These are phyloP conservation scores for Sugiyamaella japonica DNA, from an alignment of 1,139 yeast species.

Conservation along the genomic window DNA sequence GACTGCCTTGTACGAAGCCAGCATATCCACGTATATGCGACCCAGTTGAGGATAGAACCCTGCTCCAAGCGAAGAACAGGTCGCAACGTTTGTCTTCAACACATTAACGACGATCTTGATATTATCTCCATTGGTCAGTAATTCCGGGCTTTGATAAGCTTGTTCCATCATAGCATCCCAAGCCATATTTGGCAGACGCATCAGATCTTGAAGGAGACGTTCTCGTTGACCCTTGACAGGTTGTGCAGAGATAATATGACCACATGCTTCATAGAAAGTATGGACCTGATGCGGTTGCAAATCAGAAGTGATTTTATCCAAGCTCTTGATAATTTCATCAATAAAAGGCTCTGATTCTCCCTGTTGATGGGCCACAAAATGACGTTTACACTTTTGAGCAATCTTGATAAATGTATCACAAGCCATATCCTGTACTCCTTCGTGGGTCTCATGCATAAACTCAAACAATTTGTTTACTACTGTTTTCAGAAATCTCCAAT, in stretches of 20 bases:
- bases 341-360: constrained; percentile 92
- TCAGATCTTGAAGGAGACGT: constrained; percentile 70
- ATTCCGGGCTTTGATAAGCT: constrained; percentile 85
- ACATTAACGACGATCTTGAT: constrained; percentile 92
- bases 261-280: constrained; percentile 97
- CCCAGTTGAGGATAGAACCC: constrained; percentile 89
- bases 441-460: constrained; percentile 99
- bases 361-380: constrained; percentile 84
- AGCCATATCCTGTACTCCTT: constrained; percentile 99
- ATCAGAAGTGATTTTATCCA: constrained; percentile 85
- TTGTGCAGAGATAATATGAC: constrained; percentile 88
- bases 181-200: constrained; percentile 91
- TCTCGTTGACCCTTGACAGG: constrained; percentile 63
- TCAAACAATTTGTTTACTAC: constrained; percentile 94
- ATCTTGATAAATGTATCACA: constrained; percentile 97
- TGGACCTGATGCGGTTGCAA: constrained; percentile 97
- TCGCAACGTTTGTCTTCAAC: constrained; percentile 91
- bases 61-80: constrained; percentile 90
- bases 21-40: constrained; percentile 82
- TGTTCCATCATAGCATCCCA: constrained; percentile 89
- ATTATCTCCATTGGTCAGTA: constrained; percentile 79
- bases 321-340: constrained; percentile 79
- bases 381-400: constrained; percentile 91
- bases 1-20: constrained; percentile 85
- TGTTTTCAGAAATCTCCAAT: constrained; percentile 95